Conservation (phyloP, 2,329 filamentous ascomycete species). For the Clarireedia hainanense region DNA sequence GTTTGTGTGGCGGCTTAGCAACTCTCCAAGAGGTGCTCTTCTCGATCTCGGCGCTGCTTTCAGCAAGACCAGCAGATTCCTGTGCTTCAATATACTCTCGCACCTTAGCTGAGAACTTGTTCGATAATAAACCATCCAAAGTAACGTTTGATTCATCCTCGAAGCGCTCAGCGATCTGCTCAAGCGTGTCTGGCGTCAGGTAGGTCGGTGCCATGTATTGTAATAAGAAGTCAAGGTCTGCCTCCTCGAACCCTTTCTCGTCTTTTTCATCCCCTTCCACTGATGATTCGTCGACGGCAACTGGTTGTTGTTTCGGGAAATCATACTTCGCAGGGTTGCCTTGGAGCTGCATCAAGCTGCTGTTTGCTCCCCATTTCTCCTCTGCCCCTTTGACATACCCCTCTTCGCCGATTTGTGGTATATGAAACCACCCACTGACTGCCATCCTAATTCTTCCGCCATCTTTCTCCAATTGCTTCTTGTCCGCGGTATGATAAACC, state of each 20-base stretch:
- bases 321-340: slow-evolving; percentile 89
- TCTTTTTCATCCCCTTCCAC: slow-evolving; percentile 21
- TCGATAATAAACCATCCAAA: slow-evolving; percentile 68
- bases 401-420: slow-evolving; percentile 88
- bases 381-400: slow-evolving; percentile 84
- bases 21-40: slow-evolving; percentile 58
- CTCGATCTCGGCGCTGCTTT: slow-evolving; percentile 47
- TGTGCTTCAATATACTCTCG: slow-evolving; percentile 60
- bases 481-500: slow-evolving; percentile 66
- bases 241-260: slow-evolving; percentile 60
- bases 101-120: slow-evolving; percentile 69
- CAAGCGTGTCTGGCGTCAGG: slow-evolving; percentile 82
- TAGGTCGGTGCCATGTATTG: slow-evolving; percentile 87
- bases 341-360: slow-evolving; percentile 86
- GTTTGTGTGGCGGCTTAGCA: slow-evolving; percentile 87
- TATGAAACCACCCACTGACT: slow-evolving; percentile 98
- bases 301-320: slow-evolving; percentile 57
- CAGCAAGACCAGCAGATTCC: slow-evolving; percentile 43
- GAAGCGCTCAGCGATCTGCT: slow-evolving; percentile 74
- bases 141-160: slow-evolving; percentile 77
- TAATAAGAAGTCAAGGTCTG: slow-evolving; percentile 81
- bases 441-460: slow-evolving; percentile 86
- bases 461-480: slow-evolving; percentile 55
- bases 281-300: slow-evolving; percentile 33
- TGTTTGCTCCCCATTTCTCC: slow-evolving; percentile 80